These are phyloP conservation scores for Pugionium dolabratum DNA, from an alignment of 345 rosid genomes.

Conservation along the genomic window DNA sequence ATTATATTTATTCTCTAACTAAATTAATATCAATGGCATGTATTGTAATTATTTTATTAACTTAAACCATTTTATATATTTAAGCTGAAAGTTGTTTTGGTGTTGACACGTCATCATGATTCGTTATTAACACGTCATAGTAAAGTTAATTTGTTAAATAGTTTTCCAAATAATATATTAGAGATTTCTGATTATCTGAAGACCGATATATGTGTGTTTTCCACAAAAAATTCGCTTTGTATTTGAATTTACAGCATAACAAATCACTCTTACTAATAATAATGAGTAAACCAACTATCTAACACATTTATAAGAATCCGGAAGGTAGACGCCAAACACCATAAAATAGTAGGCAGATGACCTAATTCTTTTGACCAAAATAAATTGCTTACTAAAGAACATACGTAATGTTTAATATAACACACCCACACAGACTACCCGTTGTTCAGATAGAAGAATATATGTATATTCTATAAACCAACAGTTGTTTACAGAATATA, in stretches of 20 bases:
- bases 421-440: conserved; percentile 8
- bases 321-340: conserved; percentile 5
- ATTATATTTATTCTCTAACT: too few species aligned
- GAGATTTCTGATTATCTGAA: too few species aligned
- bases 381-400: not conserved
- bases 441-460: not conserved
- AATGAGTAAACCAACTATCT: conserved; percentile 6
- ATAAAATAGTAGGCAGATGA: not conserved
- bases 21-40: too few species aligned
- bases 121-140: too few species aligned
- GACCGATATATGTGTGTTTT: not conserved
- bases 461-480: not conserved
- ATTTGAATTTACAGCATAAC: not conserved
- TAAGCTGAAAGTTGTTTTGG: too few species aligned
- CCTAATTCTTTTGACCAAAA: conserved; percentile 1
- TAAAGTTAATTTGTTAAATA: too few species aligned
- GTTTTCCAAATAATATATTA: too few species aligned
- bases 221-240: not conserved
- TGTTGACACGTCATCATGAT: too few species aligned
- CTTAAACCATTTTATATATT: too few species aligned
- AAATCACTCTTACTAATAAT: not conserved
- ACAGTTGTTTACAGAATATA: not conserved
- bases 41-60: too few species aligned
- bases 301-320: conserved; percentile 13
- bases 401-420: not conserved